Base-by-base conservation (phyloP, 352 stramenopile species). In the Phytophthora idaei region DNA sequence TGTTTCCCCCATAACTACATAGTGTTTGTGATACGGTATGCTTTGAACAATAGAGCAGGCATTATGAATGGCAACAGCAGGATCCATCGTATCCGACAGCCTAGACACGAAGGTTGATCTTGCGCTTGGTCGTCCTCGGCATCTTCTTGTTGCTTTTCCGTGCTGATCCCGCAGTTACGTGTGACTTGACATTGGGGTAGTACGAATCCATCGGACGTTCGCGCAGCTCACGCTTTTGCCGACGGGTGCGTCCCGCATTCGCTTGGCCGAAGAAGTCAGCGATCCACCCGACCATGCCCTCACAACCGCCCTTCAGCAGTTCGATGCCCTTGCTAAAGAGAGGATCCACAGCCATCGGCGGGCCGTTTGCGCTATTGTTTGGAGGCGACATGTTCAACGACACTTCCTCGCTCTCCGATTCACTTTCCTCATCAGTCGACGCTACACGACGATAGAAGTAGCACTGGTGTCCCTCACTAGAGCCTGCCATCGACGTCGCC, bases 391-490 rank as follows among this genome's bases (percentile, higher is more conserved):
- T 68, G 31, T 68, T 57, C 50, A 67, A 56, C 21, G 56, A 41
- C 12, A 64, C 41, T 12, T 64, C 49, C 9, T 73, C 56, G 15
- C 15, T 67, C 41, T 76, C 61, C 7, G 73, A 58, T 12, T 79
- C 73, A 34, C 36, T 55, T 2, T 74, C 60, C 36, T 75, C 48
- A 28, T 69, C 37, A 39, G 54, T 46, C 32, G 37, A 60, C 36
- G 55, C 42, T 39, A 56, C 65, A 27, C 83, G 81, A 42, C 82
- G 80, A 81, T 99, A 99, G 64, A 99, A 97, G 78, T 99, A 99
- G 62, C 96, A 98, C 46, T 88, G 97, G 64, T 99, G 97, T 8
- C 90, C 86, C 74, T 99, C 97, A 67, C 89, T 97, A 1, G 95
- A 99, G 5, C 97, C 97, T 51, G 96, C 91, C 95, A 99, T 98